Evolutionary conservation across 208 protist species (phyloP), one percentile per base, ranked within the genome.

Genomic region (Herpetomonas samuelpessoai): DNA sequence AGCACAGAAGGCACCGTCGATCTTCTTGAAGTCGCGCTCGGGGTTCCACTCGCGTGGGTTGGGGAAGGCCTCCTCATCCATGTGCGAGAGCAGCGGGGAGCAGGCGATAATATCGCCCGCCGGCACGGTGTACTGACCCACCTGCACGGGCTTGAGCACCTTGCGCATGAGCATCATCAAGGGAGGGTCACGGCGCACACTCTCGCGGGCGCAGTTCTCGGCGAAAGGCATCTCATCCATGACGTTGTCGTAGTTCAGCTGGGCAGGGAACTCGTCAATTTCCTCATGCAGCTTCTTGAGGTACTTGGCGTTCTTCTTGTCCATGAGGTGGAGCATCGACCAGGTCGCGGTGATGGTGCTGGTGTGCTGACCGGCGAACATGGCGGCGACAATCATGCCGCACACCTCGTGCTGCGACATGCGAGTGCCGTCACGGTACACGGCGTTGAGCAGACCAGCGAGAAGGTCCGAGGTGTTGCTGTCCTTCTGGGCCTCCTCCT

Each of bases 311-410:
- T 93, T 90, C 47, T 70, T 72, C 38, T 66, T 64, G 54, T 83
- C 63, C 66, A 93, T 86, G 10, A 96, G 76, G 65, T 88, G 83
- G 31, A 97, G 70, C 59, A 92, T 62, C n/a, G 92, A 91, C 93
- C 91, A 97, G 22, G 85, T 86, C 19, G 83, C 77, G 16, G 93
- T 96, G 68, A 97, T 96, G 12, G 88, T 84, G 28, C 82, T 93
- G 2, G 93, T 97, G 78, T 97, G 93, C 76, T 97, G 93, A 29
- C 93, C 93, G 24, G 91, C 93, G 71, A 97, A 97, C 79, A 97
- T 90, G 51, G 88, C 76, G 22, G 88, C 90, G 46, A 97, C 89
- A 53, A 97, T 91, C 80, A 92, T 89, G 59, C 93, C 93, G 60
- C 86, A 95, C 28, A 97, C 85, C 68, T 97, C 84, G 60, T 94